Evolutionary conservation across 1,284 basidiomycete genomes (phyloP).

Genomic region (Microbotryum lychnidis-dioicae): DNA sequence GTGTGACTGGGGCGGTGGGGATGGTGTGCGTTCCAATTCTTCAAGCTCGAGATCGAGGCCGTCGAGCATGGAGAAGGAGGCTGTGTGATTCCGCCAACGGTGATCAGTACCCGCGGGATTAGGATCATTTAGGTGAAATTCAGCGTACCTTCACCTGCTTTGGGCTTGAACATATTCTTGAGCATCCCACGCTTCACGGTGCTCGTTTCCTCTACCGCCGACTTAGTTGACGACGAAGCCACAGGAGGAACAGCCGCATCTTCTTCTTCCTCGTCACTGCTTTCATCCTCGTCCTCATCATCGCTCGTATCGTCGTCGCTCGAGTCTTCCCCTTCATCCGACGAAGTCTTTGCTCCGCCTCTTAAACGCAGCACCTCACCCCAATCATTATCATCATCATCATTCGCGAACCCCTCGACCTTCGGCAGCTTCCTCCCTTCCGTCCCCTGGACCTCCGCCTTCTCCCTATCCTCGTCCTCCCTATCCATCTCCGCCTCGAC

Average conservation of each 20-base stretch:
- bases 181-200: conserved; percentile 7
- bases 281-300: conserved; percentile 1
- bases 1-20: conserved; percentile 3
- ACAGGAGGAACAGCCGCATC: neutral
- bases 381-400: conserved; percentile 11
- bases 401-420: conserved; percentile 25
- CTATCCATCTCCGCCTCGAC: conserved; percentile 1
- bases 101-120: neutral
- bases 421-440: neutral
- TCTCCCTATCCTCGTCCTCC: neutral
- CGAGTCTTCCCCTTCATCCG: conserved; percentile 1
- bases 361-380: conserved; percentile 8
- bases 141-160: conserved; percentile 16
- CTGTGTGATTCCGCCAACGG: neutral
- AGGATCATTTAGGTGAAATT: no score
- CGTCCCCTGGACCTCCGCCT: neutral
- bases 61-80: conserved; percentile 24
- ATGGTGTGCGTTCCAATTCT: conserved; percentile 13
- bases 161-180: conserved; percentile 25
- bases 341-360: conserved; percentile 13
- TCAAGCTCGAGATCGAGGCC: conserved; percentile 27
- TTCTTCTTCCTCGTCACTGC: neutral
- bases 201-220: conserved; percentile 1
- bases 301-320: neutral
- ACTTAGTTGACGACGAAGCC: no score